Evolutionary conservation across 1,284 basidiomycete species (phyloP).

Genomic region (Polyporus tsugae): DNA sequence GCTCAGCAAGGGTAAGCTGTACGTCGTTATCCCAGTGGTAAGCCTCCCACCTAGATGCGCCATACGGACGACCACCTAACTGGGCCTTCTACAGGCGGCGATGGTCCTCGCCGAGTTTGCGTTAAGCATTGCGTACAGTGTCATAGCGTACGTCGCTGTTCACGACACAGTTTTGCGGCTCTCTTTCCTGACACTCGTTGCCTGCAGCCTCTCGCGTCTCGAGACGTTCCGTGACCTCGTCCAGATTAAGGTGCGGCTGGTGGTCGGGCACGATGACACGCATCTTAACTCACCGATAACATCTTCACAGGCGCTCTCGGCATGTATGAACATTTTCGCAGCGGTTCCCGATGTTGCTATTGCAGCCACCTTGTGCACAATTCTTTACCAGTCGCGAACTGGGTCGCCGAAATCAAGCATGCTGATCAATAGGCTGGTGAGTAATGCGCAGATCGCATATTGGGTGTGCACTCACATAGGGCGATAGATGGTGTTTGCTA

Average conservation of each 20-base stretch:
- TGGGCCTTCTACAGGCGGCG: conserved; percentile 38
- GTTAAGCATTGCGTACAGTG: conserved; percentile 25
- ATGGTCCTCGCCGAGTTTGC: conserved; percentile 61
- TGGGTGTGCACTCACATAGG: not conserved
- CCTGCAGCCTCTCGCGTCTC: conserved; percentile 25
- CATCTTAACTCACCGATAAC: too few species aligned
- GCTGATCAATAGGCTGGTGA: conserved; percentile 63
- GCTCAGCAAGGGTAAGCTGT: conserved; percentile 56
- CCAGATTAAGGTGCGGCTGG: conserved; percentile 49
- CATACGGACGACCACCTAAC: conserved; percentile 2
- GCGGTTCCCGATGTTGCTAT: conserved; percentile 61
- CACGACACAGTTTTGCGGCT: not conserved
- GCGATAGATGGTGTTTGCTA: conserved; percentile 57
- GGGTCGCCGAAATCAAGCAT: conserved; percentile 65
- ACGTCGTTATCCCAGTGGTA: conserved; percentile 51
- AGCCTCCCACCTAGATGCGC: conserved; percentile 28
- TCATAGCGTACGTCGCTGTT: not conserved
- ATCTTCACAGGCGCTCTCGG: conserved; percentile 54
- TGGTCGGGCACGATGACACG: not conserved
- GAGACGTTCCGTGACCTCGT: conserved; percentile 54
- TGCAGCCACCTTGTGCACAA: conserved; percentile 54
- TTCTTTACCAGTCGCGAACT: conserved; percentile 58
- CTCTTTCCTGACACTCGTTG: not conserved
- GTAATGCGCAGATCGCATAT: conserved; percentile 17
- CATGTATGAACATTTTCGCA: conserved; percentile 62